phyloP scores from a whole-genome alignment of 352 stramenopile genomes.

The Phytopythium cucurbitacearum region DNA sequence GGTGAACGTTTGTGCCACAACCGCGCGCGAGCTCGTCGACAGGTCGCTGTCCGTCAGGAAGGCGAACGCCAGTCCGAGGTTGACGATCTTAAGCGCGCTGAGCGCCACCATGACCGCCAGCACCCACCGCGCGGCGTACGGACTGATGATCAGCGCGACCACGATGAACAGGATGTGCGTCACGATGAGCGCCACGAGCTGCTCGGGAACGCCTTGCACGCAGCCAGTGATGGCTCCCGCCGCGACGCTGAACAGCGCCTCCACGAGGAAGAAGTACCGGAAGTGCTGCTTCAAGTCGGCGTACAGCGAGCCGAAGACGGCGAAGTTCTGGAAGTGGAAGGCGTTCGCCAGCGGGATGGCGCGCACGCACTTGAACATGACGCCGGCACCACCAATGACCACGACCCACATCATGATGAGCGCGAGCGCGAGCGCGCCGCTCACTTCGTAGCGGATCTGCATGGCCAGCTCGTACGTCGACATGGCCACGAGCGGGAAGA shows the following conservation, averaged over 20 bases:
- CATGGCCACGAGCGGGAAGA: slow-evolving; percentile 53
- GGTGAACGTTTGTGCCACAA: slow-evolving; percentile 49
- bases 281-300: slow-evolving; percentile 40
- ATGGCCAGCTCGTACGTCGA: slow-evolving; percentile 62
- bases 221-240: slow-evolving; percentile 46
- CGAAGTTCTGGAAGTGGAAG: slow-evolving; percentile 44
- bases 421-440: slow-evolving; percentile 34
- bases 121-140: slow-evolving; percentile 36
- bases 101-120: slow-evolving; percentile 32
- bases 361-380: slow-evolving; percentile 38
- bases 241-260: slow-evolving; percentile 41
- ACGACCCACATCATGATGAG: slow-evolving; percentile 44
- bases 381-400: slow-evolving; percentile 31
- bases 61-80: slow-evolving; percentile 45
- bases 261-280: slow-evolving; percentile 62
- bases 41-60: slow-evolving; percentile 54
- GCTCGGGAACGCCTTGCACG: slow-evolving; percentile 34
- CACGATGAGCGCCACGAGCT: slow-evolving; percentile 51
- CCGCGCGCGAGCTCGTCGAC: slow-evolving; percentile 21
- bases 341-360: slow-evolving; percentile 27
- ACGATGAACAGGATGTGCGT: slow-evolving; percentile 48
- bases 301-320: slow-evolving; percentile 58
- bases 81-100: slow-evolving; percentile 39
- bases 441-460: slow-evolving; percentile 51
- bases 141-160: slow-evolving; percentile 40